These are phyloP conservation scores for Alloteropsis semialata DNA, from an alignment of 176 grass and related monocot genomes.

Conservation along the genomic window DNA sequence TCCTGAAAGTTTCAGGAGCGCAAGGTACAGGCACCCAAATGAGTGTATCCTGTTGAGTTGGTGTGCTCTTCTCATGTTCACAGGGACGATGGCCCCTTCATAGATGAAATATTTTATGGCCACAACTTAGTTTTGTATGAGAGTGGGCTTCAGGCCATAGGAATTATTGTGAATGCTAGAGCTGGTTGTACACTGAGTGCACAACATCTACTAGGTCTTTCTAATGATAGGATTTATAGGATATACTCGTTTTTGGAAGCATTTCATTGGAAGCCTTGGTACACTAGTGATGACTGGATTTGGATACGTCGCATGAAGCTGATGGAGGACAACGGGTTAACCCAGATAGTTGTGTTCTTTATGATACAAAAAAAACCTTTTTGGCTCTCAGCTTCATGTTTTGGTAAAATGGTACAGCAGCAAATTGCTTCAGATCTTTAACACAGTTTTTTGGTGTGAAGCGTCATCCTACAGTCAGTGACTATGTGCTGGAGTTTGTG, in stretches of 20 bases:
- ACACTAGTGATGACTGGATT: slow-evolving; percentile 34
- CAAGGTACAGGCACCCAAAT: not conserved
- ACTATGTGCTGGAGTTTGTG: slow-evolving; percentile 49
- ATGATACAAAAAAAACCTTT: slow-evolving; percentile 18
- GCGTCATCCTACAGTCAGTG: slow-evolving; percentile 15
- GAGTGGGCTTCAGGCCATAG: not conserved
- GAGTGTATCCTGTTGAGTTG: not conserved
- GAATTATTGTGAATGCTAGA: not conserved
- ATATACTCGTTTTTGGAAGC: slow-evolving; percentile 42
- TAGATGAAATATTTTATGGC: not conserved
- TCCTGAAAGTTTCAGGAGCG: not conserved
- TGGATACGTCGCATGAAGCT: slow-evolving; percentile 39
- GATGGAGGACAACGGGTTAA: slow-evolving; percentile 36
- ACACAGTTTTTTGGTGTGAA: slow-evolving; percentile 36
- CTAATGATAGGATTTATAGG: slow-evolving; percentile 35
- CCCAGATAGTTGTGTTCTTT: slow-evolving; percentile 41
- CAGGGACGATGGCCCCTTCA: slow-evolving; percentile 2
- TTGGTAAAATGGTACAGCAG: slow-evolving; percentile 45
- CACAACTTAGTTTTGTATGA: not conserved
- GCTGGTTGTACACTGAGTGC: not conserved
- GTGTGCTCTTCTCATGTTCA: not conserved
- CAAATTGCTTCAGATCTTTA: slow-evolving; percentile 35
- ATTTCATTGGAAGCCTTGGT: slow-evolving; percentile 31
- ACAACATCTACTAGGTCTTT: not conserved
- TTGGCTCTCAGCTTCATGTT: slow-evolving; percentile 2